Percentiles rank a stretch among this genome's conserved stretches.
These are phyloP conservation scores for Populus hybrid DNA, from an alignment of 441 rosid genomes.

Conservation along the genomic window DNA sequence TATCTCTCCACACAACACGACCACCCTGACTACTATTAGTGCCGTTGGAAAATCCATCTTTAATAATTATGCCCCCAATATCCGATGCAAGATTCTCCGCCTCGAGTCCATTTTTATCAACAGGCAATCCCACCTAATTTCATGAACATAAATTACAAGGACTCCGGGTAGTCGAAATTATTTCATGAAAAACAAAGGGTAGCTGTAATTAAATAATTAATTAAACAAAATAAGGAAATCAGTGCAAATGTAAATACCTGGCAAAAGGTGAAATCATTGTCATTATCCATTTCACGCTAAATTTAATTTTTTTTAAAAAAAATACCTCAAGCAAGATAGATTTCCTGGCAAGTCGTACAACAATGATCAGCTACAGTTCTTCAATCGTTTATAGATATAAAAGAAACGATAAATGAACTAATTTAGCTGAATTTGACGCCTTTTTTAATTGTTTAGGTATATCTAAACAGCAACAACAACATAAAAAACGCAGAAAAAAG, in stretches of 20 bases:
- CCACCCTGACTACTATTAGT: constrained; percentile 6
- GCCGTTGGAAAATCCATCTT: constrained; percentile 32
- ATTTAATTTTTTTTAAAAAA: neutral
- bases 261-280: constrained; percentile 79
- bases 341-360: neutral
- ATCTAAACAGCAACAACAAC: neutral
- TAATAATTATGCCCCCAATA: constrained; percentile 31
- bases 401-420: neutral
- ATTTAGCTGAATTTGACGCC: neutral
- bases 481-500: neutral
- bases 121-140: constrained; percentile 42
- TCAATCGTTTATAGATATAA: neutral
- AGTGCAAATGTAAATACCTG: constrained; percentile 37
- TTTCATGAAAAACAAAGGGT: neutral
- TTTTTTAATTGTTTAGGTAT: neutral
- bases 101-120: constrained; percentile 29
- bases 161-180: neutral
- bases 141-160: neutral
- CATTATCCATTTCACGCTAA: constrained; percentile 43
- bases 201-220: neutral
- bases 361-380: neutral
- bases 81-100: constrained; percentile 39
- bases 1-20: constrained; percentile 36
- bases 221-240: neutral
- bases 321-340: constrained; percentile 3